phyloP scores from a whole-genome alignment of 768 basidiomycete species.

The Calocybe cyanea region DNA sequence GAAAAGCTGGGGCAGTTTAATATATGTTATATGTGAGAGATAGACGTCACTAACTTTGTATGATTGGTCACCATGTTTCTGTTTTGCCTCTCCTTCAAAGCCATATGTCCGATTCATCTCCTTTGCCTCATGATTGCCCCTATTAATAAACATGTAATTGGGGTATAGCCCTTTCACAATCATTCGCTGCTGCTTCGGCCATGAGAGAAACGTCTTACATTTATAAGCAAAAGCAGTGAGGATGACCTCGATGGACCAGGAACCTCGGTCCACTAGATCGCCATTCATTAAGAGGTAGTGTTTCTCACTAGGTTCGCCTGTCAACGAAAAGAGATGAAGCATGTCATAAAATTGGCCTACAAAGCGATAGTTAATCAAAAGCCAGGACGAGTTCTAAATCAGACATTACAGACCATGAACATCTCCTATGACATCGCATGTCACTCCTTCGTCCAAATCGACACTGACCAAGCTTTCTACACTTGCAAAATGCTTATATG shows the following conservation, averaged over 20 bases:
- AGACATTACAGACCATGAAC: conserved; percentile 66
- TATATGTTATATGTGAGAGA: conserved; percentile 3
- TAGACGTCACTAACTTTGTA: conserved; percentile 63
- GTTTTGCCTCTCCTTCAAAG: conserved; percentile 93
- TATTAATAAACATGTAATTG: conserved; percentile 84
- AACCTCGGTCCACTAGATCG: conserved; percentile 97
- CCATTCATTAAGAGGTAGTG: conserved; percentile 91
- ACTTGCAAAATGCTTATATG: conserved; percentile 66
- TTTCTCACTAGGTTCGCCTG: conserved; percentile 79
- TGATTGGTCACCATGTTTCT: conserved; percentile 93
- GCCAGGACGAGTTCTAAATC: background rate
- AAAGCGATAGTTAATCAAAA: background rate
- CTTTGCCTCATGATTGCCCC: conserved; percentile 95
- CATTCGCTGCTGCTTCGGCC: no score
- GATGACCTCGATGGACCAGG: conserved; percentile 92
- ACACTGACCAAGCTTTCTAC: conserved; percentile 83
- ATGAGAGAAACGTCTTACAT: conserved; percentile 44
- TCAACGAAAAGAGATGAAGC: conserved; percentile 80
- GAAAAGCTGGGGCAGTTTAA: conserved; percentile 57
- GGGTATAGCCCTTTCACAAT: conserved; percentile 78
- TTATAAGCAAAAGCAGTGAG: conserved; percentile 93
- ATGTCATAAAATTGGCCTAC: conserved; percentile 95
- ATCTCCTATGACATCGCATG: conserved; percentile 93
- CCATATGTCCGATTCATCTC: conserved; percentile 97
- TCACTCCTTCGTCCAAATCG: conserved; percentile 68